phyloP scores from a whole-genome alignment of 2,329 filamentous ascomycete genomes.

The Lasiodiplodia sp. region DNA sequence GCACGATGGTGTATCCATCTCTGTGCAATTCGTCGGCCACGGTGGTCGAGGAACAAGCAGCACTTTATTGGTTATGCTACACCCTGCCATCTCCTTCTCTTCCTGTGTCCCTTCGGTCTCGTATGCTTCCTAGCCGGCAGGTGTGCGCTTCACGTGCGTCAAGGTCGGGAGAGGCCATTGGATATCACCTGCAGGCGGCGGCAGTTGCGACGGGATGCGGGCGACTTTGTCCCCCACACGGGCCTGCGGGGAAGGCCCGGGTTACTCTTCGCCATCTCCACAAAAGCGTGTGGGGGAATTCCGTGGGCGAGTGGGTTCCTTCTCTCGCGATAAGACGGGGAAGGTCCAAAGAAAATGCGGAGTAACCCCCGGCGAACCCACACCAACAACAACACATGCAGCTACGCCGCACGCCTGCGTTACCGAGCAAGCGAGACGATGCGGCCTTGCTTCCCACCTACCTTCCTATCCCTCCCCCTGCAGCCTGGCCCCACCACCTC shows the following conservation, averaged over 20 bases:
- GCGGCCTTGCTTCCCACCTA: neutral
- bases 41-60: no score
- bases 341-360: neutral
- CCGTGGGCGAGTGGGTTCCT: neutral
- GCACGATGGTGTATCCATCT: no score
- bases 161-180: neutral
- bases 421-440: neutral
- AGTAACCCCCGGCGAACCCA: neutral
- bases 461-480: neutral
- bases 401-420: neutral
- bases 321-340: neutral
- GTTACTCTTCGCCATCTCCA: neutral
- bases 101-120: neutral
- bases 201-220: neutral
- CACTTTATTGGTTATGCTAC: no score
- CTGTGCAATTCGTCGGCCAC: no score
- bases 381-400: neutral
- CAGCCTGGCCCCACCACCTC: neutral
- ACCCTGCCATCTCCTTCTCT: neutral
- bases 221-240: neutral
- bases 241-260: neutral
- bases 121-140: neutral
- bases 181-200: neutral
- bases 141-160: neutral
- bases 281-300: neutral